Evolutionary conservation across 1,284 basidiomycete genomes (phyloP).

Genomic region (Puccinia horiana): DNA sequence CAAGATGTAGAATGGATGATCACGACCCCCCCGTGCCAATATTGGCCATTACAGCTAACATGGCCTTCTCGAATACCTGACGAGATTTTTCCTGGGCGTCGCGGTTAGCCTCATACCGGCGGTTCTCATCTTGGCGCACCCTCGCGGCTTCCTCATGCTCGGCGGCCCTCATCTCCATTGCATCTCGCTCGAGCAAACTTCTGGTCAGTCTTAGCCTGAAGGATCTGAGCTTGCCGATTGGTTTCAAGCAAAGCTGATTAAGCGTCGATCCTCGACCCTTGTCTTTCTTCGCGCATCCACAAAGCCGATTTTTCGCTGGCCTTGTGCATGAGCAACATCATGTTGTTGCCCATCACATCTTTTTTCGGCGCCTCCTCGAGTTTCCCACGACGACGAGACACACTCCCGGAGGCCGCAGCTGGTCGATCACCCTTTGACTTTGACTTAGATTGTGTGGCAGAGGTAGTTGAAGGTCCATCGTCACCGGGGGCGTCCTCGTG

Average conservation of each 20-base stretch:
- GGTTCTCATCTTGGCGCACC: background rate
- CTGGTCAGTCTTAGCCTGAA: background rate
- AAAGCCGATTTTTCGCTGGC: background rate
- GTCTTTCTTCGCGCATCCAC: background rate
- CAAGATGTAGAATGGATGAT: too few species aligned
- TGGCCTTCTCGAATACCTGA: background rate
- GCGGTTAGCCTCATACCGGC: background rate
- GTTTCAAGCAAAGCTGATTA: too few species aligned
- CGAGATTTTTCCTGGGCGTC: background rate
- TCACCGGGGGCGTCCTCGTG: too few species aligned
- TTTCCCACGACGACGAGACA: background rate
- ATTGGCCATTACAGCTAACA: background rate
- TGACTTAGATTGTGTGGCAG: too few species aligned
- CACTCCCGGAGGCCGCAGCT: too few species aligned
- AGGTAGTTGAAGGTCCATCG: too few species aligned
- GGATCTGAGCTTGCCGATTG: too few species aligned
- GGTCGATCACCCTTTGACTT: too few species aligned
- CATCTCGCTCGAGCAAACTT: too few species aligned
- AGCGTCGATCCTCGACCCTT: background rate
- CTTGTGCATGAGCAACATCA: background rate
- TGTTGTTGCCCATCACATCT: background rate
- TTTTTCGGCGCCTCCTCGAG: background rate
- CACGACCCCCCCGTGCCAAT: background rate
- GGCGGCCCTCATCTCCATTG: background rate
- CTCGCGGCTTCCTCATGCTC: background rate